Conservation (phyloP, 2,329 filamentous ascomycete genomes). For the Colletotrichum tropicale region DNA sequence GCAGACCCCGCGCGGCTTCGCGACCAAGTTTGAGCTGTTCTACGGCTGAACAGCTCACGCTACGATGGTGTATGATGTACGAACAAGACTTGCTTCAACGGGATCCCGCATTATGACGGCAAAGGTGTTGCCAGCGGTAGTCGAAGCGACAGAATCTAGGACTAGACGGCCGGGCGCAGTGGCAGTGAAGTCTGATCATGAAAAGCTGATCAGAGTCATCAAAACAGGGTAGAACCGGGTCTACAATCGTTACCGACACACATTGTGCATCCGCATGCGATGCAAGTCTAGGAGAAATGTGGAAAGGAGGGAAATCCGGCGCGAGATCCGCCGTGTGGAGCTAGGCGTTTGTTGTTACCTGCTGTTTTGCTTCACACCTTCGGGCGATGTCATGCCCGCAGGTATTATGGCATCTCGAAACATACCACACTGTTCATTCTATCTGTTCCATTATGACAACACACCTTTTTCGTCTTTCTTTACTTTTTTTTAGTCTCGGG, state of each 20-base stretch:
- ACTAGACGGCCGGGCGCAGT: neutral
- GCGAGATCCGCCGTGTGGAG: neutral
- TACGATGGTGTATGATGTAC: constrained; percentile 18
- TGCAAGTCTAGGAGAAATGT: neutral
- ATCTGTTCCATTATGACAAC: constrained; percentile 1
- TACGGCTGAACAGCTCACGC: constrained; percentile 35
- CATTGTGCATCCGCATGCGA: neutral
- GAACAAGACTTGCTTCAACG: constrained; percentile 9
- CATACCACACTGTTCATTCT: neutral
- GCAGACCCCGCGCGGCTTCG: constrained; percentile 50
- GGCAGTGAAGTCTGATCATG: neutral
- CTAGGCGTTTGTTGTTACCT: neutral
- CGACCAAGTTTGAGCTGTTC: constrained; percentile 39
- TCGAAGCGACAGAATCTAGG: neutral
- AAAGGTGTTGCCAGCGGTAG: neutral
- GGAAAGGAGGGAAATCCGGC: neutral
- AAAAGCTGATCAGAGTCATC: neutral
- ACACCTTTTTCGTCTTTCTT: neutral
- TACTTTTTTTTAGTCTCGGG: neutral
- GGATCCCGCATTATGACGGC: neutral
- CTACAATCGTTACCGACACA: neutral
- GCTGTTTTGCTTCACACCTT: neutral
- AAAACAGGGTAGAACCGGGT: neutral
- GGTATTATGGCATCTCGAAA: neutral
- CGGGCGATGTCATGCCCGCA: neutral